Percentiles rank a stretch among this genome's conserved stretches.
Conservation (phyloP, 2,329 filamentous ascomycete species). For the Trichothecium sympodiale region DNA sequence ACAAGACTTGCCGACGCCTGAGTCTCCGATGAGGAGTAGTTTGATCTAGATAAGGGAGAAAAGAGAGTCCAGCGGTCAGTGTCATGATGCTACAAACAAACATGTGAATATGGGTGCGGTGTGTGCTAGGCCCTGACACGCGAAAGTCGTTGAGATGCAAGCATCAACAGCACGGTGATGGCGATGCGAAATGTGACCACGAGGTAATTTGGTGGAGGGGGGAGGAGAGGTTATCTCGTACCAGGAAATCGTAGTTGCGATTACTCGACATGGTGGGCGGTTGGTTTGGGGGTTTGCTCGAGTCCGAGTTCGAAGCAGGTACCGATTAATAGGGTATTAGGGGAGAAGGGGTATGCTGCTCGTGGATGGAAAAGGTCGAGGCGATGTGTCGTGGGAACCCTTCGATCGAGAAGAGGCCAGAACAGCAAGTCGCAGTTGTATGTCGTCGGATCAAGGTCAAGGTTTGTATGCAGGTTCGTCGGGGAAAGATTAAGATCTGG, state of each 20-base stretch:
- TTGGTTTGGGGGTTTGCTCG: not conserved
- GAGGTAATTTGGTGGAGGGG: constrained; percentile 4
- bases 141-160: not conserved
- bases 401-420: too few relatives aligned
- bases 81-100: not conserved
- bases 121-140: not conserved
- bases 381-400: too few relatives aligned
- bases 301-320: constrained; percentile 3
- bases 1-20: constrained; percentile 93
- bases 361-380: not conserved
- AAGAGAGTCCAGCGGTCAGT: not conserved
- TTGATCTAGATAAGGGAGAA: constrained; percentile 60
- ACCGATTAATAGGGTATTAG: not conserved
- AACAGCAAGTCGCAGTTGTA: too few relatives aligned
- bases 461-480: too few relatives aligned
- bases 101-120: not conserved
- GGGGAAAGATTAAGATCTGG: too few relatives aligned
- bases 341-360: not conserved
- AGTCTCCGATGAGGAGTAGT: constrained; percentile 91
- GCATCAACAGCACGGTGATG: not conserved
- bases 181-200: not conserved
- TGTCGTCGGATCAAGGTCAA: too few relatives aligned
- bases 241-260: constrained; percentile 98
- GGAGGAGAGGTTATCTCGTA: constrained; percentile 34
- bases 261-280: constrained; percentile 73